These are phyloP conservation scores for Plasmodium gonderi DNA, from an alignment of 169 alveolate genomes.

Conservation along the genomic window DNA sequence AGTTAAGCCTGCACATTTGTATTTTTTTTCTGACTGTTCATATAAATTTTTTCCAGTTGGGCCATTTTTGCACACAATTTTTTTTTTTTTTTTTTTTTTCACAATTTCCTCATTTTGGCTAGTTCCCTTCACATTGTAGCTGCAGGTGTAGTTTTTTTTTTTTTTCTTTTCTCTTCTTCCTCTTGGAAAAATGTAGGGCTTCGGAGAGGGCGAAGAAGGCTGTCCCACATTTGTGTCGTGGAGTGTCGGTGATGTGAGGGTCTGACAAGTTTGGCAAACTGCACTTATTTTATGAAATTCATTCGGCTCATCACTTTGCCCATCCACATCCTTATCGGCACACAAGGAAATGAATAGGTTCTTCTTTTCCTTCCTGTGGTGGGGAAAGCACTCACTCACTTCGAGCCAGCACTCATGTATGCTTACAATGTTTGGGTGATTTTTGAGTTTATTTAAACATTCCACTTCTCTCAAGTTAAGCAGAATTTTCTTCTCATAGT, in stretches of 20 bases:
- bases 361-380: neutral
- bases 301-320: neutral
- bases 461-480: conserved; percentile 49
- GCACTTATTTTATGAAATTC: neutral
- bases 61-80: neutral
- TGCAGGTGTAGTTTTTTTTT: neutral
- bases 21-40: conserved; percentile 6
- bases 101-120: neutral
- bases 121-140: neutral
- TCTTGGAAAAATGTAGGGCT: neutral
- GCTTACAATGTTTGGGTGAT: conserved; percentile 23
- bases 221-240: neutral
- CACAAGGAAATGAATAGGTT: neutral
- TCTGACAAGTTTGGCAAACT: neutral
- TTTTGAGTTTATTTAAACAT: conserved; percentile 17
- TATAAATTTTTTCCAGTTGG: neutral
- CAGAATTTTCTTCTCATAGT: conserved; percentile 22
- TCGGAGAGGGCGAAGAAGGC: neutral
- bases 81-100: neutral
- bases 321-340: neutral
- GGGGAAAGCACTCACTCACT: conserved; percentile 4
- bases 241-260: neutral
- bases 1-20: neutral
- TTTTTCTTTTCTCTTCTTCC: neutral
- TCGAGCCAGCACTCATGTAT: conserved; percentile 50